Evolutionary conservation across 179 eudicot species (phyloP).

Genomic region (Carnegiea gigantea): DNA sequence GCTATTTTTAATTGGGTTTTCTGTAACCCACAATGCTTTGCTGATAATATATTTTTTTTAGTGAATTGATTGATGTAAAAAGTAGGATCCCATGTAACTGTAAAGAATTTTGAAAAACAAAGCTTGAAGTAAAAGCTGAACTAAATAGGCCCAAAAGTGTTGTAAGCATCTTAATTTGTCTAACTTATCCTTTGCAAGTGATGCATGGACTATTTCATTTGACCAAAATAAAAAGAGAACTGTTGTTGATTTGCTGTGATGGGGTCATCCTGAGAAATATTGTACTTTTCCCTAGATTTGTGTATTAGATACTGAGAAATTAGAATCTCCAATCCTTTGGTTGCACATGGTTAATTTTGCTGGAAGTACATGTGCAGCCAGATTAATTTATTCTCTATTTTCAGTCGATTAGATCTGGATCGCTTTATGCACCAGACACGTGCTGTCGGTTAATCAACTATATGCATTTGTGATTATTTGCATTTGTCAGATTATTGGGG

Average conservation of each 20-base stretch:
- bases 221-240: neutral
- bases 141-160: neutral
- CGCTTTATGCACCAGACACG: neutral
- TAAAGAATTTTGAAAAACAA: neutral
- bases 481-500: neutral
- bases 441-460: neutral
- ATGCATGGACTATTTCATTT: neutral
- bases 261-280: neutral
- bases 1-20: too few relatives aligned
- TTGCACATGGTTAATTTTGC: constrained; percentile 4
- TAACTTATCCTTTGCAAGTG: neutral
- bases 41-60: neutral
- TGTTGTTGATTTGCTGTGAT: neutral
- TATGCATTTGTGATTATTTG: constrained; percentile 2
- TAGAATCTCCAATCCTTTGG: neutral
- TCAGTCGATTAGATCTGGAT: constrained; percentile 8
- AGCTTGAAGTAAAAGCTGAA: neutral
- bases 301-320: neutral
- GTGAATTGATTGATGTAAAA: too few relatives aligned
- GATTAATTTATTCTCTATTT: neutral
- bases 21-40: neutral
- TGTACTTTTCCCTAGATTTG: neutral
- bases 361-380: neutral
- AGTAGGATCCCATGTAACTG: neutral
- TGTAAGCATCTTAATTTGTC: neutral